Evolutionary conservation across 345 rosid species (phyloP), one percentile per base, ranked within the genome.

Genomic region (Eucalyptus decipiens): DNA sequence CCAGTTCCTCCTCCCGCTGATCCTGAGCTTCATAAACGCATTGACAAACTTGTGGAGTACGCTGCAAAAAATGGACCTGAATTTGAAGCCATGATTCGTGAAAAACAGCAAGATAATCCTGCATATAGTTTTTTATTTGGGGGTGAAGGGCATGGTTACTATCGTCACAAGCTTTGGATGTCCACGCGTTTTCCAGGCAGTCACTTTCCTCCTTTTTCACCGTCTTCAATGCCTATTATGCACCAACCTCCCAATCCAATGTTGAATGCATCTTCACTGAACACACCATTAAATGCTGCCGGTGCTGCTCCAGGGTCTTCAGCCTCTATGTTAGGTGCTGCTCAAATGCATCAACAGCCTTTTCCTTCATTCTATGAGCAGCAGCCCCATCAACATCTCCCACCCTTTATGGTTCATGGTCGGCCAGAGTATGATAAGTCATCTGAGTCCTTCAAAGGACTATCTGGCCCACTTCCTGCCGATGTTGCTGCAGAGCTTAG

Each of bases 11-110:
- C 98, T n/a, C 99, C 99, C 18, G 91, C 98, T 85, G 99, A 98
- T 87, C 99, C 98, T 12, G 99, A 98, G 92, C 97, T 97, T 85
- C 99, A 96, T 87, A 97, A 98, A 90, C 95, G 98, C 52, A 98
- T 98, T n/a, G 99, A 98, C 88, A 98, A 98, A 90, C 99, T 97
- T 90, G 97, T 96, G 87, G 99, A 98, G 95, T 98, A 98, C 91
- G 90, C 96, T 17, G 92, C 94, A 30, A 98, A 97, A 94, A 98
- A 97, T 80, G 99, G 99, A 81, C 99, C 99, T 0, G 99, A 98
- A 92, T 98, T 98, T 90, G 99, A 98, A 93, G 96, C 95, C 90
- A 95, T 97, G 99, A 95, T 98, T 91, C 96, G 99, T 9, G 97
- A 95, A 89, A 98, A 97, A 89, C 99, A 98, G 92, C 94, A 96